Percentiles rank a stretch among this genome's conserved stretches.
Evolutionary conservation across 78 protist genomes (phyloP).

Genomic region (Andalucia godoyi): DNA sequence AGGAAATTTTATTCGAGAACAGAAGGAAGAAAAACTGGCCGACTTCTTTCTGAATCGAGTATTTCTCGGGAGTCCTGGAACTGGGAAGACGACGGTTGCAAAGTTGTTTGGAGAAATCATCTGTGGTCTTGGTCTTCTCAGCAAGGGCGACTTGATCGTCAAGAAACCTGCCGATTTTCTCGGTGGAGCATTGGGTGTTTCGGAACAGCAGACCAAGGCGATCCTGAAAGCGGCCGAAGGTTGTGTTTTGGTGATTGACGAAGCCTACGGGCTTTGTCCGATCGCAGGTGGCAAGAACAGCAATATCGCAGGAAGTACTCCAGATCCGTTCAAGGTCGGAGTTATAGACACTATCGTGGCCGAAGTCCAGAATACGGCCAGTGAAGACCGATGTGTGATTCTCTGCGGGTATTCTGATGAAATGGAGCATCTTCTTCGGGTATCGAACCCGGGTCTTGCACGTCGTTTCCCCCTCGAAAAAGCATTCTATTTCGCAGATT

Average conservation of each 20-base stretch:
- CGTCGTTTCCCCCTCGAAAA: constrained; percentile 13
- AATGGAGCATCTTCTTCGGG: neutral
- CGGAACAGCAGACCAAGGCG: neutral
- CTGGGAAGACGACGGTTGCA: constrained; percentile 33
- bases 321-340: neutral
- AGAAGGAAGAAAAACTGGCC: constrained; percentile 2
- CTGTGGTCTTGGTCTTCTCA: neutral
- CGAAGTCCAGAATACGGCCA: neutral
- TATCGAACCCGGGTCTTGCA: constrained; percentile 9
- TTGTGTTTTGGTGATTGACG: constrained; percentile 30
- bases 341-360: constrained; percentile 19
- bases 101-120: constrained; percentile 11
- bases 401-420: neutral
- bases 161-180: neutral
- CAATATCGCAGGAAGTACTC: too few relatives aligned
- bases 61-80: constrained; percentile 21
- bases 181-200: neutral
- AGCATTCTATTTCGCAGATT: neutral
- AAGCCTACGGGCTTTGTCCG: too few relatives aligned
- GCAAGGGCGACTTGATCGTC: neutral
- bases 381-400: constrained; percentile 11
- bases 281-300: neutral
- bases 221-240: neutral
- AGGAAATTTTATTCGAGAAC: neutral
- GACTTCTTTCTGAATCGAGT: neutral